These are phyloP conservation scores for Astrothelium macrocarpum DNA, from an alignment of 495 filamentous ascomycete genomes.

Conservation along the genomic window DNA sequence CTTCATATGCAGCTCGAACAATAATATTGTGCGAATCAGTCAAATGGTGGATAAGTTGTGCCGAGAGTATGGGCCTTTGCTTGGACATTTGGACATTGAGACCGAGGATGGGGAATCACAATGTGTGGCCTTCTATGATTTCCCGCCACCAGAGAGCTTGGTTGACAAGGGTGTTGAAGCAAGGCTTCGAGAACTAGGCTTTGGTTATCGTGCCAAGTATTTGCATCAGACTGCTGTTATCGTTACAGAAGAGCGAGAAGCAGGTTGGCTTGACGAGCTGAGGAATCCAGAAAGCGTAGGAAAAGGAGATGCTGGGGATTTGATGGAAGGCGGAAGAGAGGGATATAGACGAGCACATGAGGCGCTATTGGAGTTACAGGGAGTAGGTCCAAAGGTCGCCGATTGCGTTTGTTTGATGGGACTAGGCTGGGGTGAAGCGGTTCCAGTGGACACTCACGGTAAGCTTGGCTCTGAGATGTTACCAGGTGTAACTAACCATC, in stretches of 20 bases:
- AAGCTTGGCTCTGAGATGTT: slow-evolving; percentile 20
- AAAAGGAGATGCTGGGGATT: slow-evolving; percentile 44
- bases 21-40: slow-evolving; percentile 89
- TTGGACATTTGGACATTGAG: slow-evolving; percentile 52
- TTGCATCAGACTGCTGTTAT: slow-evolving; percentile 75
- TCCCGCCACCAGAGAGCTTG: slow-evolving; percentile 66
- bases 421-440: slow-evolving; percentile 88
- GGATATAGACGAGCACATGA: slow-evolving; percentile 78
- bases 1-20: slow-evolving; percentile 98
- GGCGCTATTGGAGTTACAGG: slow-evolving; percentile 63
- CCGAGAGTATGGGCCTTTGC: slow-evolving; percentile 64
- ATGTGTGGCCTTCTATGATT: slow-evolving; percentile 70
- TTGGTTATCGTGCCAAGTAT: slow-evolving; percentile 91
- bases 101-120: background rate
- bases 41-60: slow-evolving; percentile 96
- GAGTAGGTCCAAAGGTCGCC: slow-evolving; percentile 92
- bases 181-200: slow-evolving; percentile 72
- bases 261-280: slow-evolving; percentile 67
- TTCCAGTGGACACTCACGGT: slow-evolving; percentile 94
- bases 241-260: slow-evolving; percentile 52
- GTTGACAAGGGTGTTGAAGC: slow-evolving; percentile 59
- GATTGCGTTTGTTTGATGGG: slow-evolving; percentile 98
- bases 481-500: slow-evolving; percentile 2
- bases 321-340: slow-evolving; percentile 47
- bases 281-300: slow-evolving; percentile 65